phyloP scores from a whole-genome alignment of 2,329 filamentous ascomycete genomes.

The Colletotrichum tropicale region DNA sequence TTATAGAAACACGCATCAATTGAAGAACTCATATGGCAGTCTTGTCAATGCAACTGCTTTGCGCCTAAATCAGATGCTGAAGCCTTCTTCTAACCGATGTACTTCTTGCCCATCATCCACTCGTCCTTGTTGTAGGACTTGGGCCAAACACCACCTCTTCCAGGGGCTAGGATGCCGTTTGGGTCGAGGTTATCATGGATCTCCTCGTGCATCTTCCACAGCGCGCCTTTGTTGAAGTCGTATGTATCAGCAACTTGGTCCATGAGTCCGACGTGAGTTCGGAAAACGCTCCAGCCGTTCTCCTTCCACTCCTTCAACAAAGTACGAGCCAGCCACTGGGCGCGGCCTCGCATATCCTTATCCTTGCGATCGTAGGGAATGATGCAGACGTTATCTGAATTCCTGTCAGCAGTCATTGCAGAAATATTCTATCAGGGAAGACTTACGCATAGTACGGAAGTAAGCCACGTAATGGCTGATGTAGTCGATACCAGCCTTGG shows the following conservation, averaged over 20 bases:
- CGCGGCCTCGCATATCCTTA: slow-evolving; percentile 36
- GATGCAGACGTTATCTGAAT: slow-evolving; percentile 52
- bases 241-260: slow-evolving; percentile 51
- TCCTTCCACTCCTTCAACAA: slow-evolving; percentile 45
- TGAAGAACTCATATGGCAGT: not conserved
- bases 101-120: slow-evolving; percentile 11
- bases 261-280: slow-evolving; percentile 49
- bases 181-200: slow-evolving; percentile 50
- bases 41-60: not conserved
- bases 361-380: slow-evolving; percentile 51
- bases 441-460: slow-evolving; percentile 15
- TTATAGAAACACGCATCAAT: not conserved
- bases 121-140: slow-evolving; percentile 15
- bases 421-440: accelerated
- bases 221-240: slow-evolving; percentile 44
- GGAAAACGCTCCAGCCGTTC: slow-evolving; percentile 48
- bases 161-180: slow-evolving; percentile 39
- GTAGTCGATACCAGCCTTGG: slow-evolving; percentile 10
- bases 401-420: not conserved
- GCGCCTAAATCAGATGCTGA: not conserved
- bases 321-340: slow-evolving; percentile 31
- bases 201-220: slow-evolving; percentile 47
- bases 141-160: slow-evolving; percentile 40
- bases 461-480: slow-evolving; percentile 11
- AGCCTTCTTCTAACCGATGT: not conserved